phyloP scores from a whole-genome alignment of 257 asterid species.

The Salvia miltiorrhiza region DNA sequence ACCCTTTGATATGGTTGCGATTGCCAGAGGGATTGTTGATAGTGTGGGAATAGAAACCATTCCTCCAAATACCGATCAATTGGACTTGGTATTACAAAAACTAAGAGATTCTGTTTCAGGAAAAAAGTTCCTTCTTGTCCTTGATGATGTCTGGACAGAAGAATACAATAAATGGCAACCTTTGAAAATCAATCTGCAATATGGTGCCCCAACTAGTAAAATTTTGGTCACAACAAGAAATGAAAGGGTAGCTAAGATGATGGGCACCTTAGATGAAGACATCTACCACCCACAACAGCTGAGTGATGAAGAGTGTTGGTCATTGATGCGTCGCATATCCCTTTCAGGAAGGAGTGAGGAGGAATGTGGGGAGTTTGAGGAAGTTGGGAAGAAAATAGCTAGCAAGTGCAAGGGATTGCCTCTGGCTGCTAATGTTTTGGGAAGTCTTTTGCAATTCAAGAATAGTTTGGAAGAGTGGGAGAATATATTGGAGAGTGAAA shows the following conservation, averaged over 20 bases:
- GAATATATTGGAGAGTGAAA: not conserved
- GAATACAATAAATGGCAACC: not conserved
- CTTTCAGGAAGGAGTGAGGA: not conserved
- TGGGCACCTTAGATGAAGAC: not conserved
- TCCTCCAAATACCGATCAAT: not conserved
- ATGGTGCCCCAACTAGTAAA: not conserved
- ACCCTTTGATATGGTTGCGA: not conserved
- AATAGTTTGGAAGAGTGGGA: not conserved
- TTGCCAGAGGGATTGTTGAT: not conserved
- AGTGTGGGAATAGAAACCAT: not conserved
- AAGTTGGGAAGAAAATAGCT: not conserved
- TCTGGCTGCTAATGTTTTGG: not conserved
- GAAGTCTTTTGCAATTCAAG: not conserved
- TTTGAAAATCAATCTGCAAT: not conserved
- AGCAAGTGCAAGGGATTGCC: not conserved
- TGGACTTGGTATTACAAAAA: not conserved
- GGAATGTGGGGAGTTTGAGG: not conserved
- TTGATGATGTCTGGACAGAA: constrained; percentile 26
- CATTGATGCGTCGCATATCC: not conserved
- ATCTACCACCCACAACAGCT: not conserved
- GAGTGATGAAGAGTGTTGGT: not conserved
- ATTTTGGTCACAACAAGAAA: constrained; percentile 7
- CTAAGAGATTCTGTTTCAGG: not conserved
- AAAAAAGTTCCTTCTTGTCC: constrained; percentile 10
- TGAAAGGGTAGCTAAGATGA: not conserved